Evolutionary conservation across 2,329 filamentous ascomycete genomes (phyloP), one percentile per base, ranked within the genome.

Genomic region (Coniella vitis): DNA sequence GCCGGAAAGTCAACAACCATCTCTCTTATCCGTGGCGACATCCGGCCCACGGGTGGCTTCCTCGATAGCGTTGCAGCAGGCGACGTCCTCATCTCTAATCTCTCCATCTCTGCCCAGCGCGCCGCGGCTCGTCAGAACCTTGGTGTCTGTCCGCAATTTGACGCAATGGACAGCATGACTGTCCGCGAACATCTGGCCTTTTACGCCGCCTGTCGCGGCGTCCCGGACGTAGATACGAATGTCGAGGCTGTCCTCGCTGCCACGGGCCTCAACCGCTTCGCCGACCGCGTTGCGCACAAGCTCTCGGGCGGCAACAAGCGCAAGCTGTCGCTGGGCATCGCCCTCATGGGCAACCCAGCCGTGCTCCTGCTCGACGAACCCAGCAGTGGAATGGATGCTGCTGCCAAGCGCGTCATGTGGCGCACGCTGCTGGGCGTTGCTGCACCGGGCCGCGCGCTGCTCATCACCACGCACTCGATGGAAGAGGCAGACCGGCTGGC

Each of bases 391-490:
- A 86, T 96, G 70, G 91, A 97, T 58, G 90, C 90, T 0, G 89
- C 88, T 0, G 85, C 88, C 0, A 96, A 96, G 65, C 79, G 91
- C 37, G 78, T 94, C 56, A 95, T 97, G 87, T 96, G 91, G 91
- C 81, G 81, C 49, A 95, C 90, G 0, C 73, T 96, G 1, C 36
- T 49, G 1, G 79, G 80, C 3, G 76, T 81, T 1, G 51, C 51
- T 7, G 83, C 85, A 0, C 78, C 81, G 0, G 89, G 89, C 0
- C 79, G 90, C n/a, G 87, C 84, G 0, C 79, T 96, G 14, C 73
- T 97, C 2, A 76, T 97, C 16, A 96, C 91, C 0, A 96, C 91
- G 0, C 91, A 97, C 65, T 87, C 81, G 42, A 95, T 96, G 90
- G 90, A 96, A 64, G 91, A 96, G 67, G 91, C 90, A 0, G 89